These are phyloP conservation scores for Starmera quercuum DNA, from an alignment of 805 yeast species.

Conservation along the genomic window DNA sequence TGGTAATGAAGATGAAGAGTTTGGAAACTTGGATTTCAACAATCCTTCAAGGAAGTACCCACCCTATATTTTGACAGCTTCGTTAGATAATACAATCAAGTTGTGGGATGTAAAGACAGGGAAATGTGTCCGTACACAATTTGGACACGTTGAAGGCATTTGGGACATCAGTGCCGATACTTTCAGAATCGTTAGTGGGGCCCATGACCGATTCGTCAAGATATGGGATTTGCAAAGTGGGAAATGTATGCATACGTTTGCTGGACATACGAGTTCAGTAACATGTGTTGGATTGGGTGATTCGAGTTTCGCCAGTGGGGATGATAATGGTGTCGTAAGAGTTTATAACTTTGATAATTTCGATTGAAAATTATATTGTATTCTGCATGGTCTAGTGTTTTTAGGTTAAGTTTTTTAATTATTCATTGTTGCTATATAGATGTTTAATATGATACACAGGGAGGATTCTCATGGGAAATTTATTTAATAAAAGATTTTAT, in stretches of 20 bases:
- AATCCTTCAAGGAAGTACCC: conserved; percentile 43
- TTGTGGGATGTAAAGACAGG: conserved; percentile 88
- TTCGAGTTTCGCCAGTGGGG: conserved; percentile 82
- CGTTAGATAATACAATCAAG: conserved; percentile 88
- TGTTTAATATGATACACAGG: too few relatives aligned
- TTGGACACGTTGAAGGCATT: conserved; percentile 97
- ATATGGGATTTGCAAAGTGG: conserved; percentile 97
- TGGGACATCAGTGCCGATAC: conserved; percentile 97
- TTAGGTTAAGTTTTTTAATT: too few relatives aligned
- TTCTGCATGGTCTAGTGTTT: too few relatives aligned
- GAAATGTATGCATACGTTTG: conserved; percentile 87
- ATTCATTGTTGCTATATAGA: too few relatives aligned
- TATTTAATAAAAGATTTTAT: too few relatives aligned
- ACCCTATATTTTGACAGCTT: conserved; percentile 78
- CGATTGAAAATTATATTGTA: conserved; percentile 4
- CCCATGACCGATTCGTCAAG: conserved; percentile 83
- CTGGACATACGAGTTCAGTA: conserved; percentile 55
- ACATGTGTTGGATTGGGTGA: conserved; percentile 83
- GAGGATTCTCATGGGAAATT: too few relatives aligned
- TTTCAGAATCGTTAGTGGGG: conserved; percentile 88
- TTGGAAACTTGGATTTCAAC: conserved; percentile 18
- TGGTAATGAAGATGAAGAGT: conserved; percentile 16
- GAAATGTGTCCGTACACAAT: conserved; percentile 84
- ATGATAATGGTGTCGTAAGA: conserved; percentile 81
- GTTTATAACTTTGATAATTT: conserved; percentile 67